phyloP scores from a whole-genome alignment of 2,329 filamentous ascomycete genomes.

The Nothophoma quercina region DNA sequence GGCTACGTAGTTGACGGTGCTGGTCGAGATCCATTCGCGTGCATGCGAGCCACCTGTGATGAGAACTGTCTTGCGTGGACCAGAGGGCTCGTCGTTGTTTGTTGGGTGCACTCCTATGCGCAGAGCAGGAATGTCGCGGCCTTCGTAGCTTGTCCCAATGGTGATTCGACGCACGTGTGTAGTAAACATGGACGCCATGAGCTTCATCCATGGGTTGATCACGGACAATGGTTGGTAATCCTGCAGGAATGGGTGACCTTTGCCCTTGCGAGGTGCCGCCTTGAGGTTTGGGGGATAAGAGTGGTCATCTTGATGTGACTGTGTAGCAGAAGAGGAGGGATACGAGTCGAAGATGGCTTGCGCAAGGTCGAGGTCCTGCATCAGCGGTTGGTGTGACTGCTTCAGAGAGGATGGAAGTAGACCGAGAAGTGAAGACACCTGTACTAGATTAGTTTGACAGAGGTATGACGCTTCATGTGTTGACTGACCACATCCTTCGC shows the following conservation, averaged over 20 bases:
- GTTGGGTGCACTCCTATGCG: slow-evolving; percentile 72
- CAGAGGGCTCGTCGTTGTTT: slow-evolving; percentile 54
- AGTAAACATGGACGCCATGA: slow-evolving; percentile 89
- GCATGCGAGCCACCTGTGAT: slow-evolving; percentile 89
- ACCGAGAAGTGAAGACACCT: slow-evolving; percentile 74
- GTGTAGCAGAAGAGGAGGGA: slow-evolving; percentile 56
- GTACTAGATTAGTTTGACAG: slow-evolving; percentile 3
- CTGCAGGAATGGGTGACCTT: slow-evolving; percentile 78
- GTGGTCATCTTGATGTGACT: slow-evolving; percentile 34
- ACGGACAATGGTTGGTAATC: slow-evolving; percentile 90
- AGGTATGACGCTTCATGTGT: neutral
- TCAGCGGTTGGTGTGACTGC: slow-evolving; percentile 74
- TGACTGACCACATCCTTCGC: slow-evolving; percentile 73
- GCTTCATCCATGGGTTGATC: slow-evolving; percentile 88
- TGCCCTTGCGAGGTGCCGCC: slow-evolving; percentile 51
- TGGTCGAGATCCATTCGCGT: slow-evolving; percentile 94
- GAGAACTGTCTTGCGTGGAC: slow-evolving; percentile 76
- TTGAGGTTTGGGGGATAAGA: slow-evolving; percentile 37
- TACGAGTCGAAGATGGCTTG: slow-evolving; percentile 80
- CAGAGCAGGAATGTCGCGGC: slow-evolving; percentile 83
- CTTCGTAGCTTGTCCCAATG: slow-evolving; percentile 87
- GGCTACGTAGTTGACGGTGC: slow-evolving; percentile 88
- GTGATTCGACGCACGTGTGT: slow-evolving; percentile 75
- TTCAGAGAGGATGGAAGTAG: slow-evolving; percentile 79
- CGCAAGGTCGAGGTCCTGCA: slow-evolving; percentile 74